Percentiles rank a stretch among this genome's conserved stretches.
phyloP scores from a whole-genome alignment of 768 basidiomycete species.

The Russula vinacea region DNA sequence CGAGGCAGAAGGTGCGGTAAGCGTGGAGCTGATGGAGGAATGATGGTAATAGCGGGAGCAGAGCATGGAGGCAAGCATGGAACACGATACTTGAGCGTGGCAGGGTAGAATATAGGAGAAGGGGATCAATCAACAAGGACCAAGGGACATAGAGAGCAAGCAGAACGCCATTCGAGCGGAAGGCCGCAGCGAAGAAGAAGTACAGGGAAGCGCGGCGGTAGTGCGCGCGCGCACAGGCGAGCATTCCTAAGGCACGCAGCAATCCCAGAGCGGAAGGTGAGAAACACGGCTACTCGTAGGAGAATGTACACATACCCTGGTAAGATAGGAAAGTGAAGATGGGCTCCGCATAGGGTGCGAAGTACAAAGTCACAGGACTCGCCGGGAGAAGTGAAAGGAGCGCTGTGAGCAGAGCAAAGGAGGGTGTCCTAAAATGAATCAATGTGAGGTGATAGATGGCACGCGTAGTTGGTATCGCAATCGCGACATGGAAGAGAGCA shows the following conservation, averaged over 20 bases:
- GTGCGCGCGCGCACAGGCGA: conserved; percentile 46
- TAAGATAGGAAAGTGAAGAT: conserved; percentile 84
- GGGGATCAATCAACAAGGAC: conserved; percentile 60
- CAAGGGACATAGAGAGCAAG: conserved; percentile 77
- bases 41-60: conserved; percentile 62
- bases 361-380: conserved; percentile 69
- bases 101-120: conserved; percentile 40
- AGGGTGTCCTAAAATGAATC: conserved; percentile 50
- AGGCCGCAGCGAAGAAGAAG: conserved; percentile 61
- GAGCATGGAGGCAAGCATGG: conserved; percentile 43
- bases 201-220: conserved; percentile 56
- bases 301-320: conserved; percentile 45
- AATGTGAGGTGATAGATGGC: conserved; percentile 59
- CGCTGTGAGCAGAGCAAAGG: conserved; percentile 58
- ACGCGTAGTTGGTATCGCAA: conserved; percentile 43
- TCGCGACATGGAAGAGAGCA: conserved; percentile 39
- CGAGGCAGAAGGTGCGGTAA: conserved; percentile 63
- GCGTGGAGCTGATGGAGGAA: conserved; percentile 64
- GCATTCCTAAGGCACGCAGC: conserved; percentile 49
- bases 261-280: background rate
- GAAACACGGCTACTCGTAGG: background rate
- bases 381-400: conserved; percentile 75
- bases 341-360: conserved; percentile 79
- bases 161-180: conserved; percentile 77
- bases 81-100: conserved; percentile 37